Evolutionary conservation across 164 flowering plant genomes (phyloP), one percentile per base, ranked within the genome.

Genomic region (Stephania japonica): DNA sequence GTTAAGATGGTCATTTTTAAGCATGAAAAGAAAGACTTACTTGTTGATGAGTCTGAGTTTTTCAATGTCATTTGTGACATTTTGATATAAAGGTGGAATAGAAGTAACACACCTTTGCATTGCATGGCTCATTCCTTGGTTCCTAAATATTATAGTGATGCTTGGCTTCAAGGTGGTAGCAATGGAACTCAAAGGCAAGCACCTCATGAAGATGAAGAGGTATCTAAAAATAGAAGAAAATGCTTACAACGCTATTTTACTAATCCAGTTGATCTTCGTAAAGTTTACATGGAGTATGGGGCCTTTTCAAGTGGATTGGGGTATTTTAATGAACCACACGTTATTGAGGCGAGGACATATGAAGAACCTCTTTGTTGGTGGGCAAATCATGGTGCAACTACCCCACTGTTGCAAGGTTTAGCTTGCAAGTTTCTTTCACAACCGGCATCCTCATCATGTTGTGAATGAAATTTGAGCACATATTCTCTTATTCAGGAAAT

Each of bases 121-220:
- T 43, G 59, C 42, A 42, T 72, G 68, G 68, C 56, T 16, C 68
- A 72, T 24, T 62, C 74, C 25, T 64, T 72, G 61, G 64, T 62
- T 18, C 74, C 74, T 1, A 63, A 47, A 68, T 72, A 63, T 70
- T 24, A 53, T 50, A 53, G 64, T 16, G 41, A 23, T 47, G 42
- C 24, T 43, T 69, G 71, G 71, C 62, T 69, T 25, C 10, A 44
- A 44, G 50, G 10, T 44, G 50, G 50, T 9, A 44, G 50, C 14
- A 3, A 6, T 1, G 44, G 27, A 42, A 14, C 21, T 12, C 65
- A 62, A 0, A 24, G 44, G 0, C 1, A 50, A 50, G 14, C 72
- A 19, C 72, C 72, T 14, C 42, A 53, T 18, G 27, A 32, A 53
- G 64, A 70, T 27, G 12, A 6, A n/a, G 42, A 70, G 19, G 32